Evolutionary conservation across 1,284 basidiomycete species (phyloP).

Genomic region (Malassezia psittaci): DNA sequence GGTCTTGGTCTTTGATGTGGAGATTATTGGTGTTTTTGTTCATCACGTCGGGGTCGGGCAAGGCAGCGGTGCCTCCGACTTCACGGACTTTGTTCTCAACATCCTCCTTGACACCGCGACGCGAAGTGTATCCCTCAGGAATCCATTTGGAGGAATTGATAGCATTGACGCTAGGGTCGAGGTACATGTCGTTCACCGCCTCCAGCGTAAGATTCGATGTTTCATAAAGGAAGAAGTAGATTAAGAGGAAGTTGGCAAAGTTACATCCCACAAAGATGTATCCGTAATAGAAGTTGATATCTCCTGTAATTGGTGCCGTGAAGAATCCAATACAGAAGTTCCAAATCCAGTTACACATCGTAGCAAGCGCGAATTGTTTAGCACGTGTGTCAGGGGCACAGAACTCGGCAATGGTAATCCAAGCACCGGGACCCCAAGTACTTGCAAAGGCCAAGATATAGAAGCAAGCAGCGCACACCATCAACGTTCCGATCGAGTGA

Average conservation of each 20-base stretch:
- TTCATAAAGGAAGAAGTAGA: constrained; percentile 69
- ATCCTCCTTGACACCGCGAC: constrained; percentile 21
- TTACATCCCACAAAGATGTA: constrained; percentile 60
- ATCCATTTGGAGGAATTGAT: constrained; percentile 56
- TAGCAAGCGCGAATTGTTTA: constrained; percentile 64
- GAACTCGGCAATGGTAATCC: constrained; percentile 53
- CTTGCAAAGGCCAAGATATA: constrained; percentile 68
- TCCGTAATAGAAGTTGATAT: constrained; percentile 57
- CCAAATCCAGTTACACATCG: constrained; percentile 59
- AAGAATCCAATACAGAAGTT: constrained; percentile 70
- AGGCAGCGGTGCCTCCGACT: background rate
- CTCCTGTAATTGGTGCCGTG: constrained; percentile 32
- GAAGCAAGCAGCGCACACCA: constrained; percentile 67
- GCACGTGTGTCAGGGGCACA: constrained; percentile 65
- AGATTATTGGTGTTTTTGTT: background rate
- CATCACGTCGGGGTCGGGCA: background rate
- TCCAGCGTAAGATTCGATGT: constrained; percentile 62
- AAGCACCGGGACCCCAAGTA: constrained; percentile 55
- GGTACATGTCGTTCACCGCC: constrained; percentile 66
- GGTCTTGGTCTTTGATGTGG: background rate
- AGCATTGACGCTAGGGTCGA: constrained; percentile 59
- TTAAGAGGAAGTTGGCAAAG: constrained; percentile 55
- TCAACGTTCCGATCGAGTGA: constrained; percentile 55
- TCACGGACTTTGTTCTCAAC: background rate
- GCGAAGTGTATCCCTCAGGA: constrained; percentile 36